Base-by-base conservation (phyloP, 306 rosid species). In the Citrullus mucosospermus region DNA sequence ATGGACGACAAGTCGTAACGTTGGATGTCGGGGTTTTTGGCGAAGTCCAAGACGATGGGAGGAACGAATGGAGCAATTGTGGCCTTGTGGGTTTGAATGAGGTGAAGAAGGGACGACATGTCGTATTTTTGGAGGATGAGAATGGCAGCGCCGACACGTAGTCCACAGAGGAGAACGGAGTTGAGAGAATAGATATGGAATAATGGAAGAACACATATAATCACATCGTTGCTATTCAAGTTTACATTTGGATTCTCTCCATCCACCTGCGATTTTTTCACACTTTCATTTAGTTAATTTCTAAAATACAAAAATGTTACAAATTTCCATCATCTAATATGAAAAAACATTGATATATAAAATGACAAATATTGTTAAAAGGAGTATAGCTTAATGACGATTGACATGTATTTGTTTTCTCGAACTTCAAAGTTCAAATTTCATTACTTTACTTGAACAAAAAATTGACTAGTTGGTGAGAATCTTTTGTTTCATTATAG, bases 201-300 rank as follows among this genome's bases (percentile, higher is more conserved):
- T 20, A 93, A 80, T 0, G 97, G 98, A 57, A 90, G 82, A 2
- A 88, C 89, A 30, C 97, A 93, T 4, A 91, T 81, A 0, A 93
- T 51, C 38, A 85, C 95, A 59, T 93, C 97, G 3, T 88, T 84
- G 0, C n/a, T 48, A 8, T 78, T 70, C 34, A 74, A 88, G 3
- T 88, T 86, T 14, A 93, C 70, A 74, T 93, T 93, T 0, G 98
- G 98, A 25, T 93, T 93, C 32, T 90, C 93, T 11, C 98, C 97
- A 34, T 93, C 98, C 6, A 93, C 97, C 79, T 76, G 51, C 60
- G 20, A 41, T 36, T 36, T 36, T 32, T 15, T 16, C n/a, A 36
- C 54, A 48, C 4, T 43, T 43, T 8, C 48, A 43, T 43, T 43
- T 43, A 43, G 48, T 36, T 34, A 34, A 34, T 41, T 43, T 43